Evolutionary conservation across 164 flowering plant species (phyloP).

Genomic region (Platanus orientalis): DNA sequence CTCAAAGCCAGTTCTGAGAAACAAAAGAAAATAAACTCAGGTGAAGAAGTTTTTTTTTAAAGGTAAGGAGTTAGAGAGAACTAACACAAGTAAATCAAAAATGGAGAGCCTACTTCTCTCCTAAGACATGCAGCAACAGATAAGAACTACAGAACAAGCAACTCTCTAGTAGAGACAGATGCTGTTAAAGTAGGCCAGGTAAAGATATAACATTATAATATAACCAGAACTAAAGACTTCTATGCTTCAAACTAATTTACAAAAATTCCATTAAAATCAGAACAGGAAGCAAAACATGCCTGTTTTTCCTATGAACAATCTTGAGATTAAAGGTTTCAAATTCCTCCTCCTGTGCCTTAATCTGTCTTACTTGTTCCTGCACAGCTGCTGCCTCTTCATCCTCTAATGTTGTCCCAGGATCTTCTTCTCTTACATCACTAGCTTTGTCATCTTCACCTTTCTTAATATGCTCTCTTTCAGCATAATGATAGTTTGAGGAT

Average conservation of each 20-base stretch:
- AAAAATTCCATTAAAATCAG: background rate
- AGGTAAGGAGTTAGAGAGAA: too few relatives aligned
- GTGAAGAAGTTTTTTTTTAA: too few relatives aligned
- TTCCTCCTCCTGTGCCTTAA: slow-evolving; percentile 92
- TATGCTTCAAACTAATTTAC: too few relatives aligned
- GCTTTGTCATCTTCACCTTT: slow-evolving; percentile 46
- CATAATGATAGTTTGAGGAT: slow-evolving; percentile 53
- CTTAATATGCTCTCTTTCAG: slow-evolving; percentile 43
- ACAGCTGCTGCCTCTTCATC: slow-evolving; percentile 97
- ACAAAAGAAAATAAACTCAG: slow-evolving; percentile 13
- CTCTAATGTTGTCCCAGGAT: slow-evolving; percentile 59
- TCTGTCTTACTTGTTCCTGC: slow-evolving; percentile 94
- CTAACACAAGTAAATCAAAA: too few relatives aligned
- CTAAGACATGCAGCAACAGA: background rate
- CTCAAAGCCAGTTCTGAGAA: slow-evolving; percentile 95
- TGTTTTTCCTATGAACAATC: slow-evolving; percentile 96
- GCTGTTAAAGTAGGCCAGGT: background rate
- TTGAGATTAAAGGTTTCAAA: slow-evolving; percentile 94
- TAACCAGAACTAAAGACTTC: too few relatives aligned
- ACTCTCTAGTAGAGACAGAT: background rate
- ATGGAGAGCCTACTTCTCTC: too few relatives aligned
- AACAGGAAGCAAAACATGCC: slow-evolving; percentile 36
- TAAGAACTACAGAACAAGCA: background rate
- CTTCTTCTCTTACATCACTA: slow-evolving; percentile 56
- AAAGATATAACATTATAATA: background rate